Evolutionary conservation across 2,329 filamentous ascomycete genomes (phyloP), one percentile per base, ranked within the genome.

Genomic region (Aspergillus niger): DNA sequence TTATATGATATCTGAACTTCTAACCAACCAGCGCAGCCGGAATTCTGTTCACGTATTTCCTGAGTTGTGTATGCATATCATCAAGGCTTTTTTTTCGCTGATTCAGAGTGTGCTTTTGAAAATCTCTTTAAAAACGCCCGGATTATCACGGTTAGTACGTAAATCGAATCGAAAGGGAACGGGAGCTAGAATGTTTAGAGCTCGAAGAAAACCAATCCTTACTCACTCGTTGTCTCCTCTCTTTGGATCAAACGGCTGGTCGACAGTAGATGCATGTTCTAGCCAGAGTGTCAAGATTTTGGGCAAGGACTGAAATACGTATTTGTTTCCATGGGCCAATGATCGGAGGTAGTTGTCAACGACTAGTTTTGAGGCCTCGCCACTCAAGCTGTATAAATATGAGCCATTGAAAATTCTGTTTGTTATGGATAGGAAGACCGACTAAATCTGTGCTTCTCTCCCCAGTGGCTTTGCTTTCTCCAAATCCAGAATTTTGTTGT

Each of bases 281-380:
- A 99, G 82, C 94, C 96, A 99, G 2, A 99, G 82, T 0, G 95
- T 99, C 43, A 99, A 79, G 49, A 97, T 84, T 63, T 96, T 91
- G 0, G 95, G 96, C 36, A 99, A 81, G 0, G 93, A 97, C 75
- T 98, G 93, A 70, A 97, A 96, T 47, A 97, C 86, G 75, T 98
- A 97, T 77, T 98, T 99, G 50, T 92, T 95, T 32, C 95, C 95
- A 67, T 89, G 94, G 28, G 88, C 87, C 48, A 97, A 84, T 2
- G 93, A 96, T 28, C 94, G 87, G 48, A 97, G 82, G 70, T 96
- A 97, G 72, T 96, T 97, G 70, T 97, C 92, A 65, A 98, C 91
- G 38, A 99, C 91, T 15, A 97, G 83, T 71, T 93, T 92, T 2
- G 92, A 88, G 20, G 89, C 86, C 73, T 97, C 93, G 41, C 95